Conservation (phyloP, 2,329 filamentous ascomycete species). For the Helotiales sp. region DNA sequence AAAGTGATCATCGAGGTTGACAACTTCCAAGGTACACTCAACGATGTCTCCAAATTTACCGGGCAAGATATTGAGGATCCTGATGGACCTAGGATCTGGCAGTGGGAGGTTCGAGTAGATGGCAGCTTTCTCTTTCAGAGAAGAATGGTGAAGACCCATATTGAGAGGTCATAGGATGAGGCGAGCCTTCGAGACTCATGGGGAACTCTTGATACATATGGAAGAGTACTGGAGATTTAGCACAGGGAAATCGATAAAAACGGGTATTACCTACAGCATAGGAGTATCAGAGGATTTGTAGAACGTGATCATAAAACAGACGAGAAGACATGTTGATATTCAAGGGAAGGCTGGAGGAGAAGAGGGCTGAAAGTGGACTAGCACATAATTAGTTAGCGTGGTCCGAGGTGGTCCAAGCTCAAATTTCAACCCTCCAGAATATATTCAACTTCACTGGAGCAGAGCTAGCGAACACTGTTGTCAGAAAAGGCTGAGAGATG, state of each 20-base stretch:
- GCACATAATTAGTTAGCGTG: background rate
- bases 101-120: background rate
- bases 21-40: conserved; percentile 8
- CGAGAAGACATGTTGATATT: too few species aligned
- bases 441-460: background rate
- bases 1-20: conserved; percentile 9
- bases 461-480: background rate
- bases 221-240: background rate
- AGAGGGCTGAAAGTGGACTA: background rate
- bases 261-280: too few species aligned
- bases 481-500: background rate
- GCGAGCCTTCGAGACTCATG: background rate
- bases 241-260: background rate
- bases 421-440: background rate
- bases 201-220: background rate
- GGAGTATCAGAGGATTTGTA: too few species aligned
- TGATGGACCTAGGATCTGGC: background rate
- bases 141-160: background rate
- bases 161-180: background rate
- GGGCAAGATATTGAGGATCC: background rate
- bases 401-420: background rate
- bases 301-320: too few species aligned
- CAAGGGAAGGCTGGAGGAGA: background rate
- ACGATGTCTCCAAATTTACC: background rate
- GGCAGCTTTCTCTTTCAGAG: background rate